Percentiles rank a stretch among this genome's conserved stretches.
phyloP scores from a whole-genome alignment of 192 early-diverging fungal genomes.

The Mortierella alpina region DNA sequence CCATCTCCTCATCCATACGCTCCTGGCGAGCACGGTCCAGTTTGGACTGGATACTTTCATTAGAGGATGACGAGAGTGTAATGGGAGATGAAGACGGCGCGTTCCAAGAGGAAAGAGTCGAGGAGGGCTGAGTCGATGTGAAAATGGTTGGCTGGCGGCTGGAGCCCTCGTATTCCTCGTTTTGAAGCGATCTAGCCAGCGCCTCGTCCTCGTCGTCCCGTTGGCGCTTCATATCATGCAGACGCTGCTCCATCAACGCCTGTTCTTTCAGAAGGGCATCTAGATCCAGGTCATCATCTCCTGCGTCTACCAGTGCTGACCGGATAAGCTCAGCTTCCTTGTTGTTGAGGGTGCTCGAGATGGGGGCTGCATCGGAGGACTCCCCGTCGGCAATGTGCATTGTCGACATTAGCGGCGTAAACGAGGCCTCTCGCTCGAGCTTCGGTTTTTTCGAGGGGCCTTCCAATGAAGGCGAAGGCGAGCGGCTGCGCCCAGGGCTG shows the following conservation, averaged over 20 bases:
- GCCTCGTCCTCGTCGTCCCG: constrained; percentile 46
- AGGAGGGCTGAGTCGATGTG: neutral
- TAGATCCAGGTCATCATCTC: constrained; percentile 28
- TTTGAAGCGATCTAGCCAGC: constrained; percentile 31
- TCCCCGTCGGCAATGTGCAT: neutral
- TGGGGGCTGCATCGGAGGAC: no score
- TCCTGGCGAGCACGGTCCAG: constrained; percentile 39
- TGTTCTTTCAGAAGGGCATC: constrained; percentile 40
- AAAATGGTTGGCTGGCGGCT: neutral
- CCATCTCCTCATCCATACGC: constrained; percentile 46
- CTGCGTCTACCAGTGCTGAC: constrained; percentile 21
- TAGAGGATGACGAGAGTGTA: neutral
- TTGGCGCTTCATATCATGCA: constrained; percentile 32
- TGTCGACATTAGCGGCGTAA: constrained; percentile 11
- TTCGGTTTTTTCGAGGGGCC: neutral
- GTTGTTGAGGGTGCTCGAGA: neutral
- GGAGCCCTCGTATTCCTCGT: constrained; percentile 14
- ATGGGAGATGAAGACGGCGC: neutral
- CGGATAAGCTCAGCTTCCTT: constrained; percentile 21
- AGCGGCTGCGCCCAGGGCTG: constrained; percentile 13
- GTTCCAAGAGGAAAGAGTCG: neutral
- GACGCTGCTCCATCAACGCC: constrained; percentile 33
- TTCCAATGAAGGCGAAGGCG: neutral
- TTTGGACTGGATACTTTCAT: constrained; percentile 4
- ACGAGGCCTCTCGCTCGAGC: neutral